Conservation (phyloP, 78 protist species). For the Dictyostelium discoideum region dicty_2.7 NC_007091.3:650501-651000, state of each 20-base stretch:
- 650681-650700: background rate
- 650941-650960: background rate
- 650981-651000: background rate
- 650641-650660: no score
- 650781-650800: background rate
- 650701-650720: slow-evolving; percentile 9
- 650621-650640: no score
- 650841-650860: background rate
- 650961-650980: background rate
- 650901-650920: background rate
- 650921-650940: background rate
- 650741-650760: background rate
- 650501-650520: background rate
- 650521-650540: background rate
- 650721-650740: background rate
- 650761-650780: background rate
- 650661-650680: background rate
- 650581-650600: background rate
- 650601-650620: background rate
- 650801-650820: background rate
- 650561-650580: background rate
- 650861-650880: background rate
- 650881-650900: background rate
- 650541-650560: background rate
- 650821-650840: slow-evolving; percentile 6